Percentiles rank a stretch among this genome's conserved stretches.
Evolutionary conservation across 2,329 filamentous ascomycete genomes (phyloP).

Genomic region (Diplocarpon rosae): DNA sequence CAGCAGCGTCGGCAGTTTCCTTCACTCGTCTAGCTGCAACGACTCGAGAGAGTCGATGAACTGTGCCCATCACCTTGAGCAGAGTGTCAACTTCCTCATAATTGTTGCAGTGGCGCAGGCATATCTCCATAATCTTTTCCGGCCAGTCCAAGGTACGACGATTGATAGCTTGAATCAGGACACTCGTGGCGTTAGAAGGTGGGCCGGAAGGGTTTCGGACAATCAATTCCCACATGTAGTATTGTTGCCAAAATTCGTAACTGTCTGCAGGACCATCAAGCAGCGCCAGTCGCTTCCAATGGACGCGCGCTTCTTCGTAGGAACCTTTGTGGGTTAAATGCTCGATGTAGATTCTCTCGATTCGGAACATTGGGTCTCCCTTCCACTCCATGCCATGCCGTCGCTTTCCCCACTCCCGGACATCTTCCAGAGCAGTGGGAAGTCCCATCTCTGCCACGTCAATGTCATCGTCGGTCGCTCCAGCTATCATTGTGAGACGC

Average conservation of each 20-base stretch:
- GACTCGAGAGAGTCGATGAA: slow-evolving; percentile 55
- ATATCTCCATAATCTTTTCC: slow-evolving; percentile 64
- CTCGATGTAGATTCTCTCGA: slow-evolving; percentile 87
- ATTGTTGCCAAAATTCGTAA: slow-evolving; percentile 89
- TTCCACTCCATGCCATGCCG: slow-evolving; percentile 66
- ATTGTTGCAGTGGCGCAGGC: slow-evolving; percentile 74
- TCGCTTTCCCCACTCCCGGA: slow-evolving; percentile 62
- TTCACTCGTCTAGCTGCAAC: slow-evolving; percentile 53
- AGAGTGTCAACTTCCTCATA: slow-evolving; percentile 72
- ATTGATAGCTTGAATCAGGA: slow-evolving; percentile 60
- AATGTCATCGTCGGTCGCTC: slow-evolving; percentile 67
- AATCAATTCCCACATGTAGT: slow-evolving; percentile 81
- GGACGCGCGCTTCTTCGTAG: slow-evolving; percentile 61
- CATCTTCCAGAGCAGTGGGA: slow-evolving; percentile 73
- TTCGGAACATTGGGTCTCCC: slow-evolving; percentile 78
- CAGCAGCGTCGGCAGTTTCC: slow-evolving; percentile 51
- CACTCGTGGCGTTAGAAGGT: slow-evolving; percentile 64
- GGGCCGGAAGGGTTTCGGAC: slow-evolving; percentile 32
- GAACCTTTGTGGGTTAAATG: slow-evolving; percentile 78
- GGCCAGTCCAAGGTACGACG: slow-evolving; percentile 61
- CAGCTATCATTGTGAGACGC: slow-evolving; percentile 66
- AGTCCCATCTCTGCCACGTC: slow-evolving; percentile 89
- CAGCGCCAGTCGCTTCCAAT: slow-evolving; percentile 58
- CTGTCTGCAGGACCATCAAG: slow-evolving; percentile 61
- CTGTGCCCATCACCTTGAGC: slow-evolving; percentile 61